Percentiles rank a stretch among this genome's conserved stretches.
Evolutionary conservation across 306 rosid genomes (phyloP).

Genomic region (Trifolium dubium): DNA sequence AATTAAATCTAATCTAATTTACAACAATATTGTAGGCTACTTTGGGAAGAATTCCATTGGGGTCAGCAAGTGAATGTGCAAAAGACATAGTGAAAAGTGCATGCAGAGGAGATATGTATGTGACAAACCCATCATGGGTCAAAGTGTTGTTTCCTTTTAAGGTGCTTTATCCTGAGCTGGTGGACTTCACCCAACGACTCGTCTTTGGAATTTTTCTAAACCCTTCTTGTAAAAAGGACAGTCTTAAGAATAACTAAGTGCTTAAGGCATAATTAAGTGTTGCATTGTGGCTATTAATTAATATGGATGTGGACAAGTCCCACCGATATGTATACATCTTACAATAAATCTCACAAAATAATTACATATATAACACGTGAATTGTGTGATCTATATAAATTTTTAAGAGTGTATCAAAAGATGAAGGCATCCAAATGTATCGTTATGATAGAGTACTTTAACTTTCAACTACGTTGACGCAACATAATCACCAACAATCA

Average conservation of each 20-base stretch:
- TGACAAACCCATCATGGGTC: conserved; percentile 48
- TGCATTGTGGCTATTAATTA: too few relatives aligned
- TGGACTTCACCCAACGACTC: conserved; percentile 14
- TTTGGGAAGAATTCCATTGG: conserved; percentile 43
- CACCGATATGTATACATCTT: too few relatives aligned
- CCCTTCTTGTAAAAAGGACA: background rate
- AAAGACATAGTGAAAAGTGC: conserved; percentile 41
- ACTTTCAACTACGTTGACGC: too few relatives aligned
- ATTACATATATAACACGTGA: too few relatives aligned
- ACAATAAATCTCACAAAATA: too few relatives aligned
- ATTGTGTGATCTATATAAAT: too few relatives aligned
- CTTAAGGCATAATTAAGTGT: conserved; percentile 9
- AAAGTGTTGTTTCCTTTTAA: conserved; percentile 33
- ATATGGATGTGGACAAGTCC: too few relatives aligned
- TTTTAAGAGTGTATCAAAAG: too few relatives aligned
- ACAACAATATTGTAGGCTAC: conserved; percentile 16
- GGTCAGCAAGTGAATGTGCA: conserved; percentile 40
- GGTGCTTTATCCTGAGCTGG: conserved; percentile 33
- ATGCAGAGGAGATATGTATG: conserved; percentile 47
- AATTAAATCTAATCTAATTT: too few relatives aligned
- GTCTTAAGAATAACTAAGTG: background rate
- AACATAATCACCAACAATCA: too few relatives aligned
- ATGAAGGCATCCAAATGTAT: too few relatives aligned
- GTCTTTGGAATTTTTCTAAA: background rate
- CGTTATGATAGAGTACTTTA: too few relatives aligned